Conservation (phyloP, 345 rosid genomes). For the Linum lewisii region DNA sequence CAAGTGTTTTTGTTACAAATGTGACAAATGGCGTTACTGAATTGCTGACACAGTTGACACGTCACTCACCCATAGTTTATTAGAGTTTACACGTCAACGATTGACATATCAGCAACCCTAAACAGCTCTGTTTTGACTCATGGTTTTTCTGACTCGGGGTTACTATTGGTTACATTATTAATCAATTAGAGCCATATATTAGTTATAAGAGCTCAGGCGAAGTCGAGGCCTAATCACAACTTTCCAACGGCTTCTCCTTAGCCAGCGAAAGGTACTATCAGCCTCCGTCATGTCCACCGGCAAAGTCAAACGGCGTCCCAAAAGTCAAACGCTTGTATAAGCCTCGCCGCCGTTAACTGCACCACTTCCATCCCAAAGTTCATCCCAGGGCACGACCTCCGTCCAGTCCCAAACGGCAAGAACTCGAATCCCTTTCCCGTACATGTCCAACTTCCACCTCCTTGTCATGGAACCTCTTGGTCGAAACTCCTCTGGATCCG, state of each 20-base stretch:
- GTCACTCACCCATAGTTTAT: too few relatives aligned
- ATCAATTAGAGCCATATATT: too few relatives aligned
- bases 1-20: too few relatives aligned
- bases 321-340: slow-evolving; percentile 14
- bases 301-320: not conserved
- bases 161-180: too few relatives aligned
- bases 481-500: too few relatives aligned
- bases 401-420: too few relatives aligned
- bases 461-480: slow-evolving; percentile 14
- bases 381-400: slow-evolving; percentile 17
- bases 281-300: slow-evolving; percentile 10
- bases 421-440: slow-evolving; percentile 9
- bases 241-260: slow-evolving; percentile 8
- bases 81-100: too few relatives aligned
- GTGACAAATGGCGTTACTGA: too few relatives aligned
- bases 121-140: too few relatives aligned
- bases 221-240: slow-evolving; percentile 5
- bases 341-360: slow-evolving; percentile 10
- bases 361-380: slow-evolving; percentile 6
- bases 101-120: too few relatives aligned
- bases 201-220: slow-evolving; percentile 5
- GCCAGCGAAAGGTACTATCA: not conserved
- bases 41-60: too few relatives aligned
- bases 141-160: too few relatives aligned
- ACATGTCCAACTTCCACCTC: not conserved